phyloP scores from a whole-genome alignment of 345 rosid species.

The Citrus cavaleriei region DNA sequence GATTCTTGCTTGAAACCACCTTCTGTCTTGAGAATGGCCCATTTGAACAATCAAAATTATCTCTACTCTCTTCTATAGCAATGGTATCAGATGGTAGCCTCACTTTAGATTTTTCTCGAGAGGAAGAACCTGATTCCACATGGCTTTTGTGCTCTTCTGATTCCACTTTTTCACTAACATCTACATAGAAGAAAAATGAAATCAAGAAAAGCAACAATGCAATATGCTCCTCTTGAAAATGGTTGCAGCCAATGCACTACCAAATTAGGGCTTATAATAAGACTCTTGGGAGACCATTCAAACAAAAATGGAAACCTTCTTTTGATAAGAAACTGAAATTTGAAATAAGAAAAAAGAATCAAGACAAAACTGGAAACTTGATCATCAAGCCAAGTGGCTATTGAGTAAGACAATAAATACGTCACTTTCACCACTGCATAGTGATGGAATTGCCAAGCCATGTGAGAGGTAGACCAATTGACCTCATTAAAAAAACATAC shows the following conservation, averaged over 20 bases:
- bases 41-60: conserved; percentile 17
- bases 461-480: background rate
- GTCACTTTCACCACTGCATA: background rate
- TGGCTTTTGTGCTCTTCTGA: conserved; percentile 15
- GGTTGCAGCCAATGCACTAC: conserved; percentile 4
- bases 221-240: conserved; percentile 17
- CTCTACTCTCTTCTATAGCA: conserved; percentile 13
- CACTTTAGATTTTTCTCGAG: conserved; percentile 16
- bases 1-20: conserved; percentile 14
- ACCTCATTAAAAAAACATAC: background rate
- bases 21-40: conserved; percentile 20
- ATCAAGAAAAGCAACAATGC: conserved; percentile 21
- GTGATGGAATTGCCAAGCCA: background rate
- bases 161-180: conserved; percentile 33
- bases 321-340: background rate
- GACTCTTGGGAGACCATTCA: background rate
- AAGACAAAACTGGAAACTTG: conserved; percentile 4
- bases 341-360: background rate
- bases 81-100: conserved; percentile 8
- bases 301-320: conserved; percentile 4
- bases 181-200: conserved; percentile 44
- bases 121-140: conserved; percentile 18
- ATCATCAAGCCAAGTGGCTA: background rate
- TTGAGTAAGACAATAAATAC: background rate
- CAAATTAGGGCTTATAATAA: conserved; percentile 6